A percentile compares a stretch with the other conserved stretches of the same genome.
Conservation (phyloP, 2,329 filamentous ascomycete genomes). For the Corinectria fuckeliana region DNA sequence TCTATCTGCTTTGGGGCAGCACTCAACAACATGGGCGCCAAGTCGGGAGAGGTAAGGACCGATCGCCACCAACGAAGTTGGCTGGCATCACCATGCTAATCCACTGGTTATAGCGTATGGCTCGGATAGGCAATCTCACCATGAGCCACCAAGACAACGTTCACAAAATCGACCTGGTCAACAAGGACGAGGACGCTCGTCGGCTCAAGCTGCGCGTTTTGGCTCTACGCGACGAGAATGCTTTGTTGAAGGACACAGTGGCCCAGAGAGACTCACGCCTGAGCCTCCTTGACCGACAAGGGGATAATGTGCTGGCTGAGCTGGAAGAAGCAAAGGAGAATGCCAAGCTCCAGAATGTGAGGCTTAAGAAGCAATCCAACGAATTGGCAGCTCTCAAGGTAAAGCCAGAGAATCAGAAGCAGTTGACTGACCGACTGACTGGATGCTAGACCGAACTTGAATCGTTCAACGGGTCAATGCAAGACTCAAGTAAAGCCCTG, state of each 20-base stretch:
- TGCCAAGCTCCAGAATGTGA: slow-evolving; percentile 53
- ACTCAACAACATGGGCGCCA: slow-evolving; percentile 34
- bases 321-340: slow-evolving; percentile 53
- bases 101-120: slow-evolving; percentile 47
- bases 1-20: neutral
- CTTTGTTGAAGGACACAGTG: slow-evolving; percentile 69
- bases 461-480: slow-evolving; percentile 69
- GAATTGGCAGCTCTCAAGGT: slow-evolving; percentile 59
- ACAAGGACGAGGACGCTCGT: slow-evolving; percentile 77
- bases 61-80: neutral
- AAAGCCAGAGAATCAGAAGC: slow-evolving; percentile 7
- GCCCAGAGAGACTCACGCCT: slow-evolving; percentile 65
- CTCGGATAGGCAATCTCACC: slow-evolving; percentile 65
- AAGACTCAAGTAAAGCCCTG: slow-evolving; percentile 74
- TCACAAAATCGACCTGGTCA: slow-evolving; percentile 70
- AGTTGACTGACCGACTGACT: neutral
- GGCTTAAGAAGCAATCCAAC: slow-evolving; percentile 55
- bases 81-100: slow-evolving; percentile 29
- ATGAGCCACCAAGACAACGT: slow-evolving; percentile 70
- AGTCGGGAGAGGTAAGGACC: slow-evolving; percentile 38
- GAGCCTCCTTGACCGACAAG: slow-evolving; percentile 51
- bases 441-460: slow-evolving; percentile 70
- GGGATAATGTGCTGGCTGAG: slow-evolving; percentile 49
- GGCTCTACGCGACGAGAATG: slow-evolving; percentile 77
- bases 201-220: slow-evolving; percentile 72